These are phyloP conservation scores for Allantophomopsis lycopodina DNA, from an alignment of 2,329 filamentous ascomycete genomes.

Conservation along the genomic window DNA sequence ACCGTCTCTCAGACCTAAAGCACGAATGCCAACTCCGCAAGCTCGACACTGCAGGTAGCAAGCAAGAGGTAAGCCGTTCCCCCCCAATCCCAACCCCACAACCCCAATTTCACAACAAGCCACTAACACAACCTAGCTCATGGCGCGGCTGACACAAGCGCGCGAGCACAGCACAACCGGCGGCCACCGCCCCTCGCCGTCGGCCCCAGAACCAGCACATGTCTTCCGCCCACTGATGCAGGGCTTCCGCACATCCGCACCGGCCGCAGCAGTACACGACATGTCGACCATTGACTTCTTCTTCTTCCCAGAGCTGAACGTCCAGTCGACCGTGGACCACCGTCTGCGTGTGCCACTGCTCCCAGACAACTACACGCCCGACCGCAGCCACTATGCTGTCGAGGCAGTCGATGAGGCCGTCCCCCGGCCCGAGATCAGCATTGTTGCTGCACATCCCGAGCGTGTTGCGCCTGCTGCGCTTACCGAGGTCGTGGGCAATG, in stretches of 20 bases:
- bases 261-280: constrained; percentile 20
- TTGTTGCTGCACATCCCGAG: constrained; percentile 43
- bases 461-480: constrained; percentile 35
- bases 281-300: constrained; percentile 33
- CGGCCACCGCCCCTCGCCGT: constrained; percentile 17
- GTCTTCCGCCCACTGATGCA: constrained; percentile 46
- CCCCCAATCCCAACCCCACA: too few relatives aligned
- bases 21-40: constrained; percentile 12
- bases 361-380: constrained; percentile 37
- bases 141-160: constrained; percentile 12
- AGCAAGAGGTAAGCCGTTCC: constrained; percentile 15
- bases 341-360: constrained; percentile 41
- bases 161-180: constrained; percentile 11
- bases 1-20: constrained; percentile 12
- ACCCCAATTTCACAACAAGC: neutral
- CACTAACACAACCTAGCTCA: constrained; percentile 8
- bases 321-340: constrained; percentile 16
- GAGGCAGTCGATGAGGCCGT: constrained; percentile 28
- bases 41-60: constrained; percentile 11
- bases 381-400: constrained; percentile 23
- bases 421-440: constrained; percentile 30
- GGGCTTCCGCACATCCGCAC: constrained; percentile 38
- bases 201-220: constrained; percentile 20
- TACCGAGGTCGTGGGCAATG: constrained; percentile 40
- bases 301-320: constrained; percentile 31